phyloP scores from a whole-genome alignment of 1,284 basidiomycete species.

The Pyrrhoderma noxium region DNA sequence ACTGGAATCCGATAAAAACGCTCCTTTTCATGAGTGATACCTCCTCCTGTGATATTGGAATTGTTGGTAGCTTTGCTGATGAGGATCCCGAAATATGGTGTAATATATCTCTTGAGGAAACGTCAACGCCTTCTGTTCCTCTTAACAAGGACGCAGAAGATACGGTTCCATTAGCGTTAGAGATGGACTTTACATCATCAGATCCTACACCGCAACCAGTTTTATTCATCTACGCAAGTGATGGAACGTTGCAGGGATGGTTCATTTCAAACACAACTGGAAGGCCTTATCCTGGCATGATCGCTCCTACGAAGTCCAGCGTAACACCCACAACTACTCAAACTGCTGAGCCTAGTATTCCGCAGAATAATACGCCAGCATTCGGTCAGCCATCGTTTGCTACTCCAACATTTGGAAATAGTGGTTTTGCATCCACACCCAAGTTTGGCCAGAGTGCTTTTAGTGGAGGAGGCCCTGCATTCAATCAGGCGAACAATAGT shows the following conservation, averaged over 20 bases:
- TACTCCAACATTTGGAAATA: slow-evolving; percentile 20
- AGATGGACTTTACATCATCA: slow-evolving; percentile 59
- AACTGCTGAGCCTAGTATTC: background rate
- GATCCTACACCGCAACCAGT: slow-evolving; percentile 56
- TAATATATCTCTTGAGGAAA: slow-evolving; percentile 70
- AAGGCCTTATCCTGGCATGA: slow-evolving; percentile 50
- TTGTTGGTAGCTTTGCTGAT: slow-evolving; percentile 46
- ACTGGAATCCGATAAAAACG: slow-evolving; percentile 58
- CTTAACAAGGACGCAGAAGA: slow-evolving; percentile 66
- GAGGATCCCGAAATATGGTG: slow-evolving; percentile 48
- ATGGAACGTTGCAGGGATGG: slow-evolving; percentile 77
- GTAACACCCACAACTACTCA: slow-evolving; percentile 5
- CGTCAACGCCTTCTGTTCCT: slow-evolving; percentile 59
- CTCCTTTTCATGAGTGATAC: slow-evolving; percentile 67
- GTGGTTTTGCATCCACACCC: background rate
- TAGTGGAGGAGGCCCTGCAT: background rate
- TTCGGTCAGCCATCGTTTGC: slow-evolving; percentile 21
- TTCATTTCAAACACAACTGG: slow-evolving; percentile 53
- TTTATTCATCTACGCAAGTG: slow-evolving; percentile 71
- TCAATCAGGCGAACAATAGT: slow-evolving; percentile 18
- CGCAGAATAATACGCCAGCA: slow-evolving; percentile 12
- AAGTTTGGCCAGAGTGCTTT: background rate
- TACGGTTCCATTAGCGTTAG: slow-evolving; percentile 63
- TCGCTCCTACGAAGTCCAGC: slow-evolving; percentile 9
- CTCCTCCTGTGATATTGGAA: slow-evolving; percentile 70